phyloP scores from a whole-genome alignment of 179 eudicot species.

The Patellifolia procumbens region DNA sequence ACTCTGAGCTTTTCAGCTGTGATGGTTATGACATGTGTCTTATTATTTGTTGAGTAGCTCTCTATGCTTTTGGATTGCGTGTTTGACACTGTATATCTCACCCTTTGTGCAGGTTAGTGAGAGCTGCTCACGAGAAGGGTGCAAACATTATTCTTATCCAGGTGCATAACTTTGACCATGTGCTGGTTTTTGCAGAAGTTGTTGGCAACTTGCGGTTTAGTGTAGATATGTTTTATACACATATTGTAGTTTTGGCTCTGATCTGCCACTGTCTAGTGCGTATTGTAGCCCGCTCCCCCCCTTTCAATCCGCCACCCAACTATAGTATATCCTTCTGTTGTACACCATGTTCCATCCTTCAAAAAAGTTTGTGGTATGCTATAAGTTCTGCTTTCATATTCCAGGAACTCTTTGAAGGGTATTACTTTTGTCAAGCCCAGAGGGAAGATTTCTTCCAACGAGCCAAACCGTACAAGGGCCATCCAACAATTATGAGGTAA shows the following conservation, averaged over 20 bases:
- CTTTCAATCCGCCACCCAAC: neutral
- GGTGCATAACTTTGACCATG: slow-evolving; percentile 38
- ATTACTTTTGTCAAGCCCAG: slow-evolving; percentile 99
- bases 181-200: neutral
- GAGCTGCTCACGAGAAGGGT: slow-evolving; percentile 91
- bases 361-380: neutral
- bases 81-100: neutral
- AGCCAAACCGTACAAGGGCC: slow-evolving; percentile 85
- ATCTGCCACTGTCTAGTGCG: neutral
- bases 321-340: neutral
- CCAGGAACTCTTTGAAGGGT: slow-evolving; percentile 96
- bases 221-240: neutral
- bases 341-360: neutral
- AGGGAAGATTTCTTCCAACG: slow-evolving; percentile 81
- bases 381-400: slow-evolving; percentile 11
- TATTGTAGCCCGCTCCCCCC: too few relatives aligned
- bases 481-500: slow-evolving; percentile 82
- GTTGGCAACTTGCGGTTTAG: neutral
- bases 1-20: neutral
- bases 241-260: neutral
- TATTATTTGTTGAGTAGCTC: neutral
- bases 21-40: neutral
- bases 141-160: slow-evolving; percentile 95
- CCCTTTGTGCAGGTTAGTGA: slow-evolving; percentile 68
- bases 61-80: neutral